Percentiles rank a stretch among this genome's conserved stretches.
Evolutionary conservation across 176 grass and related monocot genomes (phyloP).

Genomic region (Avena atlantica): DNA sequence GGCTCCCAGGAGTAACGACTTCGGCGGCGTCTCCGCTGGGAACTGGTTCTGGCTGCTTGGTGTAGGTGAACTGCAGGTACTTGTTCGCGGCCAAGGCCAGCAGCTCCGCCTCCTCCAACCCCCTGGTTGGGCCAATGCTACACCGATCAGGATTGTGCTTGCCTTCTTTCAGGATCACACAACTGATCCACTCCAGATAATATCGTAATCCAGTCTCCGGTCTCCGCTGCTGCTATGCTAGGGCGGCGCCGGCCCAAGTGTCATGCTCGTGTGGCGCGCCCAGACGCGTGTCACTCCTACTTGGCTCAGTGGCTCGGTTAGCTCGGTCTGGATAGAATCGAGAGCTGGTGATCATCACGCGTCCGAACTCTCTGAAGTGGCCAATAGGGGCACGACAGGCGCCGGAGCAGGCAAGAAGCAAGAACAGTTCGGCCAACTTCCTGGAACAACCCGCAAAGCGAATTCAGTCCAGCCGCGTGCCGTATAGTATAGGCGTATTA

Average conservation of each 20-base stretch:
- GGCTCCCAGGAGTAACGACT: constrained; percentile 24
- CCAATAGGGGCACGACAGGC: neutral
- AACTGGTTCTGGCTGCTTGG: constrained; percentile 52
- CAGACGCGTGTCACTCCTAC: neutral
- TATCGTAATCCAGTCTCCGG: neutral
- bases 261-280: constrained; percentile 1
- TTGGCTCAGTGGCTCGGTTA: neutral
- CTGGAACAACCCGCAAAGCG: neutral
- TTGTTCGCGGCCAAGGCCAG: constrained; percentile 83
- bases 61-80: constrained; percentile 79
- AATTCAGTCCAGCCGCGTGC: constrained; percentile 23
- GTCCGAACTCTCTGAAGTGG: neutral
- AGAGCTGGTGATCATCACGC: neutral
- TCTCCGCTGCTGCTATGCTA: neutral
- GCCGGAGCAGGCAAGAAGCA: constrained; percentile 14
- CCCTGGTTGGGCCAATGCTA: constrained; percentile 72
- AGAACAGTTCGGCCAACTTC: constrained; percentile 32
- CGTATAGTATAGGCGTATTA: neutral
- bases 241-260: neutral
- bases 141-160: constrained; percentile 92
- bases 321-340: neutral
- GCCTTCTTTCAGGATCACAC: constrained; percentile 2
- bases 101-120: constrained; percentile 78
- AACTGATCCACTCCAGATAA: constrained; percentile 37
- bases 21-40: constrained; percentile 18